These are phyloP conservation scores for Scleroderma citrinum DNA, from an alignment of 768 basidiomycete genomes.

Conservation along the genomic window DNA sequence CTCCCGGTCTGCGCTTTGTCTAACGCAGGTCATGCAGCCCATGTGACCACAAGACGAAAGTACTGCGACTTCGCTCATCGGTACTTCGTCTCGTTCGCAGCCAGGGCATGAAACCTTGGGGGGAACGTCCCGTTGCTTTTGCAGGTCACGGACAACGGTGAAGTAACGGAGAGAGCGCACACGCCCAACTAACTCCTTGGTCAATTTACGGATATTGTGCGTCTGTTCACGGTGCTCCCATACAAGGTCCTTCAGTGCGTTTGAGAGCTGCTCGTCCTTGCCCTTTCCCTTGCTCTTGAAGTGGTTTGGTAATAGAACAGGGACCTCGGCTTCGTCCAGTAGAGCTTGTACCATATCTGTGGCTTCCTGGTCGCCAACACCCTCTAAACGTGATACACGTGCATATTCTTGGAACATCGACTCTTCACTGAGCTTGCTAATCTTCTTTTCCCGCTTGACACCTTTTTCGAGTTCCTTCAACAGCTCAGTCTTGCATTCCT, in stretches of 20 bases:
- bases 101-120: conserved; percentile 55
- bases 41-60: conserved; percentile 91
- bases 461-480: conserved; percentile 59
- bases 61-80: conserved; percentile 68
- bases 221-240: conserved; percentile 87
- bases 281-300: conserved; percentile 42
- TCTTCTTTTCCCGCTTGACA: conserved; percentile 60
- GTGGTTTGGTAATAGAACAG: conserved; percentile 23
- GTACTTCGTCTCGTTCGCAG: conserved; percentile 51
- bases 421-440: conserved; percentile 58
- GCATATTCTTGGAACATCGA: conserved; percentile 78
- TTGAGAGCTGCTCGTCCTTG: conserved; percentile 50
- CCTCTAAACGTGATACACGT: conserved; percentile 57
- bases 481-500: conserved; percentile 73
- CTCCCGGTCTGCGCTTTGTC: conserved; percentile 64
- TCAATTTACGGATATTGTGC: conserved; percentile 76
- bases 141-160: conserved; percentile 83
- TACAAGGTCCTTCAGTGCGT: conserved; percentile 51
- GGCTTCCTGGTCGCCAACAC: conserved; percentile 73
- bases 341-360: conserved; percentile 53
- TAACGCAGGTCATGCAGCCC: conserved; percentile 75
- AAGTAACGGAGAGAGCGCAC: conserved; percentile 90
- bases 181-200: conserved; percentile 86
- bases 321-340: conserved; percentile 55
- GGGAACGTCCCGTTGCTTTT: conserved; percentile 62